Evolutionary conservation across 805 yeast species (phyloP), one percentile per base, ranked within the genome.

Genomic region (Tetrapisispora iriomotensis): DNA sequence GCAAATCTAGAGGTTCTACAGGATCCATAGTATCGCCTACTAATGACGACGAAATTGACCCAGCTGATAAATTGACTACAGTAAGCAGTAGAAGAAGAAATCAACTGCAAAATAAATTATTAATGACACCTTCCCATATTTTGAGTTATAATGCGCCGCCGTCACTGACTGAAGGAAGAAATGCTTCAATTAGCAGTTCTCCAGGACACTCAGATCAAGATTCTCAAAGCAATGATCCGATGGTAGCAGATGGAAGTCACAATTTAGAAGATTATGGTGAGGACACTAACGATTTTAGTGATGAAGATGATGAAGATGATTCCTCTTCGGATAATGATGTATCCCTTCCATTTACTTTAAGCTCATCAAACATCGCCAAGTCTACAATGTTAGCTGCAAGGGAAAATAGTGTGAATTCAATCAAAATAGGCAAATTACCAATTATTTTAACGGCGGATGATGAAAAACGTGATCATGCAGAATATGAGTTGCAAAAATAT

Each of bases 401-500:
- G 24, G 36, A 33, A 23, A 33, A 33, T 33, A 33, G 36, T 33
- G 28, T 33, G 10, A 33, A 22, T 22, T 33, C 25, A 12, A 21
- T 7, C 7, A 36, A 36, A n/a, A 19, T 35, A 13, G 18, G 21
- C 15, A 13, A 25, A 15, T n/a, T 19, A 14, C 20, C 34, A 8
- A 30, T 18, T n/a, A 36, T 29, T 14, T 7, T 20, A 24, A 20
- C 35, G 14, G 26, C 26, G 3, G 40, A 38, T 8, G 64, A 58
- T 29, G 66, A 62, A 34, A 51, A 47, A 24, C 49, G 47, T 25
- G 67, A 63, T 34, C 57, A 58, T 28, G 68, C 60, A 4, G 68
- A 64, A 28, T 58, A 56, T 42, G 61, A 62, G 30, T 53, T 61
- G 38, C 66, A 61, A 33, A 56, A 56, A 3, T 66, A 60, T 38